Evolutionary conservation across 164 flowering plant species (phyloP).

Genomic region (Chimonanthus salicifolius): DNA sequence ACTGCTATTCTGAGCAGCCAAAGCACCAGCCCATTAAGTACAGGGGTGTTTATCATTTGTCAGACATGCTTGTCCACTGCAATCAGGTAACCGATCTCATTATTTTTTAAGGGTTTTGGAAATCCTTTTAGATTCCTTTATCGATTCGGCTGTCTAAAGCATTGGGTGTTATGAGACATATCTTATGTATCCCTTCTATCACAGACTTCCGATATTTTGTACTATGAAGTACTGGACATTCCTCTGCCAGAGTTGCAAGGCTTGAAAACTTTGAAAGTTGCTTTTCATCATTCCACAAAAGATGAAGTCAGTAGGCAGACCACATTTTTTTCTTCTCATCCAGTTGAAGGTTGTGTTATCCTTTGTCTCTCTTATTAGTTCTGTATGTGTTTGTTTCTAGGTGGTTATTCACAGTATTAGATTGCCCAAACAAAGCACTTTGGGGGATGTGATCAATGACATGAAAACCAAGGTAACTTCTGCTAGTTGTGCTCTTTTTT

Average conservation of each 20-base stretch:
- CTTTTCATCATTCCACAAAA: slow-evolving; percentile 77
- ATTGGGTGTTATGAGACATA: neutral
- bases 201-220: slow-evolving; percentile 84
- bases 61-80: slow-evolving; percentile 89
- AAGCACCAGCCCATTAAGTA: slow-evolving; percentile 89
- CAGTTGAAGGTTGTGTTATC: neutral
- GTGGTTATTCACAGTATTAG: slow-evolving; percentile 66
- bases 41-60: slow-evolving; percentile 74
- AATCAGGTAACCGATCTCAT: slow-evolving; percentile 59
- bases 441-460: slow-evolving; percentile 80
- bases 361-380: neutral
- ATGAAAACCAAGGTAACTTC: slow-evolving; percentile 67
- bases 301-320: slow-evolving; percentile 56
- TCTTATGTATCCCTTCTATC: slow-evolving; percentile 11
- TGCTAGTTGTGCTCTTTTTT: neutral
- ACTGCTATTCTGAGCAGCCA: slow-evolving; percentile 94
- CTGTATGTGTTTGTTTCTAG: slow-evolving; percentile 32
- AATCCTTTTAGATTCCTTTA: neutral
- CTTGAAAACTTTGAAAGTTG: slow-evolving; percentile 80
- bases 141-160: neutral
- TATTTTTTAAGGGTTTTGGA: neutral
- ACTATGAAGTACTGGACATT: slow-evolving; percentile 91
- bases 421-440: slow-evolving; percentile 86
- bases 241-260: slow-evolving; percentile 94
- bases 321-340: no score